Conservation (phyloP, 2,329 filamentous ascomycete species). For the Westerdykella sp. region DNA sequence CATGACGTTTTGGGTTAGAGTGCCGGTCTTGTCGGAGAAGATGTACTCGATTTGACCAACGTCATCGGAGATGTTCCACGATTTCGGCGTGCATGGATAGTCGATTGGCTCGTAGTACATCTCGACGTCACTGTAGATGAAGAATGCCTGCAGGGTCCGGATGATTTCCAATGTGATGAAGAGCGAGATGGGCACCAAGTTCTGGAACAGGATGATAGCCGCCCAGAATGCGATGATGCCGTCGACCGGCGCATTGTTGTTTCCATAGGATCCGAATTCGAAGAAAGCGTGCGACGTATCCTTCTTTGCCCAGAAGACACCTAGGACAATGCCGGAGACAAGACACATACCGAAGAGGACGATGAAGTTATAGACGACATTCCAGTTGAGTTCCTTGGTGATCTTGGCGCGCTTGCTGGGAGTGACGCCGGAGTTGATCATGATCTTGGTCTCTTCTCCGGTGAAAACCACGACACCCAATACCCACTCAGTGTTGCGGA, state of each 20-base stretch:
- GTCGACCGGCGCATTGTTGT: constrained; percentile 63
- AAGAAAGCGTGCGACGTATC: constrained; percentile 74
- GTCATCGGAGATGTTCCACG: constrained; percentile 98
- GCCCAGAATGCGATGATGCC: constrained; percentile 98
- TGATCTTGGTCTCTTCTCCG: constrained; percentile 95
- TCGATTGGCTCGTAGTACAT: constrained; percentile 98
- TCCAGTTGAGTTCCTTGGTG: constrained; percentile 90
- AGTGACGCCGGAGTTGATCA: constrained; percentile 95
- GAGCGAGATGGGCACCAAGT: constrained; percentile 95
- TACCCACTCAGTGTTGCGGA: constrained; percentile 94
- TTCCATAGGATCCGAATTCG: constrained; percentile 76
- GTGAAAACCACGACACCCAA: constrained; percentile 91
- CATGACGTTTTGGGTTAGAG: constrained; percentile 89
- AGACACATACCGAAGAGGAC: constrained; percentile 88
- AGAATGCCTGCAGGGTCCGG: constrained; percentile 84
- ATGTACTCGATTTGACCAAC: constrained; percentile 98
- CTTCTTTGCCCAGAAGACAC: constrained; percentile 68
- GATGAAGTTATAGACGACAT: constrained; percentile 93
- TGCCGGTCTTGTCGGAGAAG: constrained; percentile 92
- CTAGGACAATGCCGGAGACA: constrained; percentile 76
- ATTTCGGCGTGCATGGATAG: constrained; percentile 92
- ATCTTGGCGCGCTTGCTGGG: constrained; percentile 90
- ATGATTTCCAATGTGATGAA: constrained; percentile 98
- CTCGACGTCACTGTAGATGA: constrained; percentile 91
- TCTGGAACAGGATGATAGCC: constrained; percentile 90